Conservation (phyloP, 306 rosid genomes). For the Castanospermum australe region DNA sequence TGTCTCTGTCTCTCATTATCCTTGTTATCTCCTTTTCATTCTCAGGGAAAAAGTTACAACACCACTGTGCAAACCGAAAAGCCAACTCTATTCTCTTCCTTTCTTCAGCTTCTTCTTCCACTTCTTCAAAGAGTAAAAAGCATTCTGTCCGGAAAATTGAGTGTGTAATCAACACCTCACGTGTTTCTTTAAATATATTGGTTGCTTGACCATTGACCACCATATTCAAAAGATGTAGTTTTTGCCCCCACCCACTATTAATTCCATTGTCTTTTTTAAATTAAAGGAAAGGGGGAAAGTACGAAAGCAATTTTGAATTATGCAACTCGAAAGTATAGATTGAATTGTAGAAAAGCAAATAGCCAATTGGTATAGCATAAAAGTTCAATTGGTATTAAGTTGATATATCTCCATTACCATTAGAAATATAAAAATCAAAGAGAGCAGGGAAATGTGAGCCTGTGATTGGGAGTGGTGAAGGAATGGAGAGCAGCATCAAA, state of each 20-base stretch:
- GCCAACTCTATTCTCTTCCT: neutral
- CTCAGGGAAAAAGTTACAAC: conserved; percentile 16
- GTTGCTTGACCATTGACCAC: conserved; percentile 39
- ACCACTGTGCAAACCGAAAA: conserved; percentile 27
- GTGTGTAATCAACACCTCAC: conserved; percentile 42
- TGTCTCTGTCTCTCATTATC: neutral
- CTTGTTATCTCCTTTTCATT: conserved; percentile 12
- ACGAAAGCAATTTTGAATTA: neutral
- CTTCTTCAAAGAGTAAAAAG: conserved; percentile 32
- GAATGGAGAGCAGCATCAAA: neutral
- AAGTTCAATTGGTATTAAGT: neutral
- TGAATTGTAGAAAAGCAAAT: neutral
- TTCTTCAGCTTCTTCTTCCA: conserved; percentile 14
- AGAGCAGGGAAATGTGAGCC: neutral
- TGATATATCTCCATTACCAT: neutral
- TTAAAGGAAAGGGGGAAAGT: neutral
- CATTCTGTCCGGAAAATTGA: conserved; percentile 38
- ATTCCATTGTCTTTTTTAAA: neutral
- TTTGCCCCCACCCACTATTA: conserved; percentile 18
- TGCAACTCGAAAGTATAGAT: neutral
- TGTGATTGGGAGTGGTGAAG: neutral
- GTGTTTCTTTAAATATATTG: conserved; percentile 2
- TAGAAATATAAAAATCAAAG: neutral
- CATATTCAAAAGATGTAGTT: conserved; percentile 1
- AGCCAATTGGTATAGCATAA: too few species aligned